phyloP scores from a whole-genome alignment of 495 filamentous ascomycete genomes.

The Astrocystis sublimbata region DNA sequence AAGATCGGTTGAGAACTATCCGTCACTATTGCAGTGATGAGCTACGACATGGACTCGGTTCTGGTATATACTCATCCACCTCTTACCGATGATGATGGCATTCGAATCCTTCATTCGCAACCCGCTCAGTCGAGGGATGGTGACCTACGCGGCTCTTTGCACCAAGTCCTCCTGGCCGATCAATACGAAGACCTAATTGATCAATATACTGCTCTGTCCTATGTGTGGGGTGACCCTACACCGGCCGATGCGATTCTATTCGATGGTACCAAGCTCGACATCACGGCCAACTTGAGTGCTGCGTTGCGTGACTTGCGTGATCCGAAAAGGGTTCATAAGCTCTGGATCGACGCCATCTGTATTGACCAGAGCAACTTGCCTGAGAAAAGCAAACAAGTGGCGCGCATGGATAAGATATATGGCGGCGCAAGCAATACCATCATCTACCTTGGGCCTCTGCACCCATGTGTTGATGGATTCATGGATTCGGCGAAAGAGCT shows the following conservation, averaged over 20 bases:
- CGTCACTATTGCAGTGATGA: neutral
- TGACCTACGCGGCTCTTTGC: slow-evolving; percentile 21
- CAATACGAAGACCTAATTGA: slow-evolving; percentile 25
- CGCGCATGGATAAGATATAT: neutral
- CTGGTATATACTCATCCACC: neutral
- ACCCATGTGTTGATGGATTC: neutral
- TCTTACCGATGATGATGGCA: neutral
- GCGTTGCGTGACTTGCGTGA: slow-evolving; percentile 24
- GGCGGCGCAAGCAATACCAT: neutral
- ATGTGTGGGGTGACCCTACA: slow-evolving; percentile 30
- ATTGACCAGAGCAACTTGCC: neutral
- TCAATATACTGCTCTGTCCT: slow-evolving; percentile 31
- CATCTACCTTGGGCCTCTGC: neutral
- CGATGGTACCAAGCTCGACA: slow-evolving; percentile 1
- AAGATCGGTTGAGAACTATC: no score
- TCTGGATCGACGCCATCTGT: neutral
- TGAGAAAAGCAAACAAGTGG: neutral
- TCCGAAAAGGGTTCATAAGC: neutral
- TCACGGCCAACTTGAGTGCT: slow-evolving; percentile 16
- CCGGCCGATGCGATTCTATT: slow-evolving; percentile 5
- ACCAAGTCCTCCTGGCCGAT: slow-evolving; percentile 23
- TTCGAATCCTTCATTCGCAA: slow-evolving; percentile 20
- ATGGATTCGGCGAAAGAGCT: neutral
- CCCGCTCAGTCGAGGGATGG: slow-evolving; percentile 8
- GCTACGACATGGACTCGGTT: neutral